These are phyloP conservation scores for Silene latifolia DNA, from an alignment of 148 eudicot genomes.

Conservation along the genomic window DNA sequence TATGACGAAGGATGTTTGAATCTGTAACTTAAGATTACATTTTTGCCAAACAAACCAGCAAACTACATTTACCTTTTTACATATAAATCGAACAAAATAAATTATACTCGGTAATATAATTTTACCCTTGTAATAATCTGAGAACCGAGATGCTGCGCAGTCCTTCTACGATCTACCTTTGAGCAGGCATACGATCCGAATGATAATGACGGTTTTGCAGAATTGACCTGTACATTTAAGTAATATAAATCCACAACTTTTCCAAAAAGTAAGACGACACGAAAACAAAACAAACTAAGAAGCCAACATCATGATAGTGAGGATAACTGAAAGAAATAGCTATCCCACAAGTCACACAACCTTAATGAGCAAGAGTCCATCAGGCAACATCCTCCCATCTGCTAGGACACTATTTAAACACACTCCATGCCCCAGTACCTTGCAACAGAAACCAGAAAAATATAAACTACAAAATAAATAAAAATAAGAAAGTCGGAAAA, in stretches of 20 bases:
- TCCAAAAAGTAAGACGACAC: neutral
- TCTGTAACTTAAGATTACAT: too few species aligned
- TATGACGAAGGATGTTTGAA: too few species aligned
- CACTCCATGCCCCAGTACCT: neutral
- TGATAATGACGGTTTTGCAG: neutral
- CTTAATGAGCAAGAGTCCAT: neutral
- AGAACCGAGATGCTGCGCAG: too few species aligned
- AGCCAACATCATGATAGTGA: neutral
- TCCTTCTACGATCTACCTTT: too few species aligned
- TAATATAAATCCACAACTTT: neutral
- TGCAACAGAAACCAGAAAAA: neutral
- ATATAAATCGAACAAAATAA: too few species aligned
- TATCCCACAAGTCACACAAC: neutral
- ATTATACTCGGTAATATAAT: too few species aligned
- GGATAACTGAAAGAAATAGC: neutral
- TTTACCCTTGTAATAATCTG: too few species aligned
- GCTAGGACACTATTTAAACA: neutral
- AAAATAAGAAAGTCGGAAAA: neutral
- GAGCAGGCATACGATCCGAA: neutral
- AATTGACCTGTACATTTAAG: neutral
- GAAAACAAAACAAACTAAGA: constrained; percentile 2
- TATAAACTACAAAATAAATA: neutral
- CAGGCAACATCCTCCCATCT: neutral
- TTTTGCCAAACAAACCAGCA: neutral
- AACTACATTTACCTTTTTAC: too few species aligned